Evolutionary conservation across 139 green algal genomes (phyloP).

Genomic region (Mychonastes homosphaera): DNA sequence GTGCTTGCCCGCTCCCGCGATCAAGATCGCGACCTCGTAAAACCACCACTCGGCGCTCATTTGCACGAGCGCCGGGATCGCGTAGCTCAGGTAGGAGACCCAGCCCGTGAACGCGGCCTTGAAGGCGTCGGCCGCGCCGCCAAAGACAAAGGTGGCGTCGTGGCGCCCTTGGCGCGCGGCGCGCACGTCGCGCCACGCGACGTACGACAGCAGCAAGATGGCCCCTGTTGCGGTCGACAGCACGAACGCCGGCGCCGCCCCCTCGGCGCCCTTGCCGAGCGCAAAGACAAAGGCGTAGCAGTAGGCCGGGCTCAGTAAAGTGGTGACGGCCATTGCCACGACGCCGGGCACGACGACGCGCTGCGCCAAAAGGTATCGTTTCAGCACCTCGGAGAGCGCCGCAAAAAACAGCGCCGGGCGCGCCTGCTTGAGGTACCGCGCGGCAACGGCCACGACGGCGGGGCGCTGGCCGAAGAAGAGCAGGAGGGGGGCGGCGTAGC

Average conservation of each 20-base stretch:
- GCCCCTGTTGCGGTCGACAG: constrained; percentile 4
- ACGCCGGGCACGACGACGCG: constrained; percentile 39
- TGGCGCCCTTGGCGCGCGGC: constrained; percentile 4
- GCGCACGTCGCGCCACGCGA: not conserved
- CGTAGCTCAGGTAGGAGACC: constrained; percentile 32
- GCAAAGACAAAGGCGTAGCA: not conserved
- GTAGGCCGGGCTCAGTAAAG: constrained; percentile 24
- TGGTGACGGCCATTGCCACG: constrained; percentile 1
- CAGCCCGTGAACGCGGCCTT: constrained; percentile 22
- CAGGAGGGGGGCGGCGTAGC: constrained; percentile 19
- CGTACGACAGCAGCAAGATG: constrained; percentile 6
- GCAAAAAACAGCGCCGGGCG: constrained; percentile 6
- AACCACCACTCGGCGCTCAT: constrained; percentile 42
- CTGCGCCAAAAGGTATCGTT: constrained; percentile 33
- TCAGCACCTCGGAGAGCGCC: not conserved
- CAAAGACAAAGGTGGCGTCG: constrained; percentile 8
- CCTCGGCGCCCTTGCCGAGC: constrained; percentile 28
- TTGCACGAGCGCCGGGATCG: constrained; percentile 24
- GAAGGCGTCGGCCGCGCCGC: not conserved
- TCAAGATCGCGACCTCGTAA: constrained; percentile 13
- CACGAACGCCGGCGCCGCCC: constrained; percentile 42
- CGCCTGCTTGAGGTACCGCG: constrained; percentile 16
- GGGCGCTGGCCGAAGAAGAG: constrained; percentile 21
- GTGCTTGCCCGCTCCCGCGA: constrained; percentile 1
- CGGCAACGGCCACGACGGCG: constrained; percentile 8